Evolutionary conservation across 1,139 yeast genomes (phyloP).

Genomic region (Candida sojae): DNA sequence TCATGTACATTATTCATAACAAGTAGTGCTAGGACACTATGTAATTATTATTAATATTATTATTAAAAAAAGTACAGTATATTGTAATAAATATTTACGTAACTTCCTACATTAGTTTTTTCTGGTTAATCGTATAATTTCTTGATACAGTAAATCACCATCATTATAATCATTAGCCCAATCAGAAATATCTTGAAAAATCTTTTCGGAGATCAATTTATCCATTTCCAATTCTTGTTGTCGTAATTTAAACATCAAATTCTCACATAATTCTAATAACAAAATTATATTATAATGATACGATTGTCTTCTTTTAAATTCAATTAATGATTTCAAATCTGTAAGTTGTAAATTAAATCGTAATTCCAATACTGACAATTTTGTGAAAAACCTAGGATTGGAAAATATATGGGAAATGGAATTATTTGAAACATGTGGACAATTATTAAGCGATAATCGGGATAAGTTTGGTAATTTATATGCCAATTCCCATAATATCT

Average conservation of each 20-base stretch:
- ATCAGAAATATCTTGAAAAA: constrained; percentile 54
- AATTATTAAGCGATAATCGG: constrained; percentile 77
- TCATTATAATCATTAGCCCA: constrained; percentile 60
- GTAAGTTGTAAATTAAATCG: constrained; percentile 61
- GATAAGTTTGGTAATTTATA: constrained; percentile 54
- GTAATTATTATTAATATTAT: too few species aligned
- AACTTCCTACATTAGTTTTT: not conserved
- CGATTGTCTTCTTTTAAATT: constrained; percentile 65
- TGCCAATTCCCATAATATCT: constrained; percentile 80
- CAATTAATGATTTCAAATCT: constrained; percentile 64
- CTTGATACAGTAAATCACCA: constrained; percentile 31
- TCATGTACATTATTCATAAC: too few species aligned
- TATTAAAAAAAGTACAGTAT: too few species aligned
- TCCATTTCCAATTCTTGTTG: constrained; percentile 65
- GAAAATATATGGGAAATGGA: constrained; percentile 63
- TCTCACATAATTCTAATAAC: constrained; percentile 77
- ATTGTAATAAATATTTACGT: too few species aligned
- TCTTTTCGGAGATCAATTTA: constrained; percentile 50
- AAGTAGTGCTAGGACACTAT: too few species aligned
- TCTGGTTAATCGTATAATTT: constrained; percentile 9
- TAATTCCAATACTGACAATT: constrained; percentile 74
- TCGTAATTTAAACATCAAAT: constrained; percentile 57
- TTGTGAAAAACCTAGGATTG: constrained; percentile 43
- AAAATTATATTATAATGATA: constrained; percentile 49
- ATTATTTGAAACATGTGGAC: constrained; percentile 63